phyloP scores from a whole-genome alignment of 192 early-diverging fungal species.

The Coemansia sp. region DNA sequence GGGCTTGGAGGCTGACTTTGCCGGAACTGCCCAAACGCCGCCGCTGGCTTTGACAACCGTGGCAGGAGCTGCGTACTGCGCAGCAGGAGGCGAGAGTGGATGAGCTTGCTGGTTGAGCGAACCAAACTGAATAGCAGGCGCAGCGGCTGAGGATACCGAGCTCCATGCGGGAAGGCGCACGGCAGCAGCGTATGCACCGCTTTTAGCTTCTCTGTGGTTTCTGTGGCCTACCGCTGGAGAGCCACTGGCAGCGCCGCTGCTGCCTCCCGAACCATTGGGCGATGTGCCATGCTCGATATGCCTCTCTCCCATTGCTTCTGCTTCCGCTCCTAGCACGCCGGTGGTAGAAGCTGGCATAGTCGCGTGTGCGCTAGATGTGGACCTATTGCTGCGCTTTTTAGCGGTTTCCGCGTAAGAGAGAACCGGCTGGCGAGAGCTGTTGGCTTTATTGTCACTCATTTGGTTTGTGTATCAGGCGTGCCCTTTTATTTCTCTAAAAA shows the following conservation, averaged over 20 bases:
- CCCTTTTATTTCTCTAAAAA: background rate
- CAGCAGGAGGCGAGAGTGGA: conserved; percentile 29
- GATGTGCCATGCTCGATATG: conserved; percentile 25
- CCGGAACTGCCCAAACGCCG: conserved; percentile 31
- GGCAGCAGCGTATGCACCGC: conserved; percentile 4
- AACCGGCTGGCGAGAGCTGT: background rate
- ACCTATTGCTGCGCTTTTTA: background rate
- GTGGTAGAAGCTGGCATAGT: background rate
- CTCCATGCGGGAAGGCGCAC: conserved; percentile 44
- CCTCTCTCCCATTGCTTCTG: conserved; percentile 14
- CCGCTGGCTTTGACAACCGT: conserved; percentile 35
- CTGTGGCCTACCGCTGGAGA: background rate
- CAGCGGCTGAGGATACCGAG: conserved; percentile 15
- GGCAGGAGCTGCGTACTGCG: background rate
- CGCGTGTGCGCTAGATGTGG: background rate
- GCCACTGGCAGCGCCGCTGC: background rate
- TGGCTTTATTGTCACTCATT: background rate
- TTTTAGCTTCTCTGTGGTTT: background rate
- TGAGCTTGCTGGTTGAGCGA: conserved; percentile 42
- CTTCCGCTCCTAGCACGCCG: background rate
- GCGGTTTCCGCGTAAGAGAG: background rate
- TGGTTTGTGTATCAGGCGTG: background rate
- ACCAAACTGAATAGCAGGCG: conserved; percentile 52
- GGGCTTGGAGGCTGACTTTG: conserved; percentile 34
- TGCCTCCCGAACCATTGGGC: conserved; percentile 11